These are phyloP conservation scores for Massarina eburnea DNA, from an alignment of 2,329 filamentous ascomycete genomes.

Conservation along the genomic window DNA sequence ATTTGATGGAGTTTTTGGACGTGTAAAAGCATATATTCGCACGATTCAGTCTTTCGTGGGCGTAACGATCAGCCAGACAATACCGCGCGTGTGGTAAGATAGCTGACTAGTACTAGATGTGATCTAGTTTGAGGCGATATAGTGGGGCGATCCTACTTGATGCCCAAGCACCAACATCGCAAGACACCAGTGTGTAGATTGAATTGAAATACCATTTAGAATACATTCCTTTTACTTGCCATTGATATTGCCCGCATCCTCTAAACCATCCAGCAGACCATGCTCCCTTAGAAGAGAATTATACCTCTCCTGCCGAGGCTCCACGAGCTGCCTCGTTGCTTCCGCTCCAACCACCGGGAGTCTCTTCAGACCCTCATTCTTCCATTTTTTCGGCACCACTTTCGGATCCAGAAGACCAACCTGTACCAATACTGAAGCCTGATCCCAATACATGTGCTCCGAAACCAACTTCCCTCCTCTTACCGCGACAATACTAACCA, in stretches of 20 bases:
- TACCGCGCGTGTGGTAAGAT: too few relatives aligned
- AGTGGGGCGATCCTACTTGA: too few relatives aligned
- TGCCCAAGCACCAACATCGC: too few relatives aligned
- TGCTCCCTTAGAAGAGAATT: constrained; percentile 43
- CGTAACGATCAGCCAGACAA: too few relatives aligned
- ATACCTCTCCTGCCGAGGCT: constrained; percentile 44
- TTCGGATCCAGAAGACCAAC: constrained; percentile 58
- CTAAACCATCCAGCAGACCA: constrained; percentile 34
- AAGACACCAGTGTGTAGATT: too few relatives aligned
- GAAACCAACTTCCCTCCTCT: constrained; percentile 56
- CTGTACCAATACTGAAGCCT: constrained; percentile 60
- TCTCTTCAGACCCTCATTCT: constrained; percentile 42
- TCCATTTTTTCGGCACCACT: constrained; percentile 49
- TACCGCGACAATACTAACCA: constrained; percentile 59
- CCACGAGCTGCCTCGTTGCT: constrained; percentile 46
- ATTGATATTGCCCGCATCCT: constrained; percentile 17
- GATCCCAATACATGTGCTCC: constrained; percentile 63
- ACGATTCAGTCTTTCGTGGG: too few relatives aligned
- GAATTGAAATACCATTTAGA: too few relatives aligned
- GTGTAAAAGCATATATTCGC: too few relatives aligned
- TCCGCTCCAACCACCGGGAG: constrained; percentile 46
- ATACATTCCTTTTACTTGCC: constrained; percentile 7
- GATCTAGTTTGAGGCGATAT: too few relatives aligned
- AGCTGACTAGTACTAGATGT: too few relatives aligned
- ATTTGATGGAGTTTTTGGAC: too few relatives aligned